Conservation (phyloP, 148 eudicot genomes). For the Vaccinium corymbosum region DNA sequence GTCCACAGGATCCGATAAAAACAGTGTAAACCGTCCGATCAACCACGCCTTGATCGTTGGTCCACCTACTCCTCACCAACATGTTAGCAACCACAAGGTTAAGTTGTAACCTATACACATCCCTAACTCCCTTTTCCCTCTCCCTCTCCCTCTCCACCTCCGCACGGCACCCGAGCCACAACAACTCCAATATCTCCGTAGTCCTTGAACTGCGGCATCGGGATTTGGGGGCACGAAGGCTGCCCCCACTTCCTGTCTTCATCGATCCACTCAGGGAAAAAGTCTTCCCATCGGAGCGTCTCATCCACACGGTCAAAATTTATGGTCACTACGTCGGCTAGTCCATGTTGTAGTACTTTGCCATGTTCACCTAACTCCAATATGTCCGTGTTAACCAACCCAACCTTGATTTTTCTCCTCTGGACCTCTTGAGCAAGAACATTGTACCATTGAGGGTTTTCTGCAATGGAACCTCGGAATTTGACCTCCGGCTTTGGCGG, state of each 20-base stretch:
- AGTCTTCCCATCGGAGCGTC: slow-evolving; percentile 35
- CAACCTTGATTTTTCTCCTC: slow-evolving; percentile 34
- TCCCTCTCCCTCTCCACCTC: background rate
- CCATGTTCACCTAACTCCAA: background rate
- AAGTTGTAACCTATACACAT: slow-evolving; percentile 61
- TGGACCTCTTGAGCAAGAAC: slow-evolving; percentile 16
- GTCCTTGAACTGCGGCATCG: slow-evolving; percentile 45
- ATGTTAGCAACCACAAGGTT: slow-evolving; percentile 55
- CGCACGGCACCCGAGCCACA: slow-evolving; percentile 55
- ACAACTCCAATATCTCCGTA: slow-evolving; percentile 46
- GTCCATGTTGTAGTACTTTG: background rate
- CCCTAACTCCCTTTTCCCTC: slow-evolving; percentile 38
- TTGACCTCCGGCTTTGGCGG: too few relatives aligned
- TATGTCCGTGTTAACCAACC: slow-evolving; percentile 43
- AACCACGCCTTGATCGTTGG: slow-evolving; percentile 14
- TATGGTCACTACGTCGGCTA: slow-evolving; percentile 26
- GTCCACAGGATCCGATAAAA: slow-evolving; percentile 50
- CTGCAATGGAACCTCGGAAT: background rate
- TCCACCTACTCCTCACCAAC: slow-evolving; percentile 24
- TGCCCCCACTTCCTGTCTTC: slow-evolving; percentile 26
- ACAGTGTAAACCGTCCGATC: slow-evolving; percentile 33
- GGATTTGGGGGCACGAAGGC: slow-evolving; percentile 49
- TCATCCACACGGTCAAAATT: slow-evolving; percentile 30
- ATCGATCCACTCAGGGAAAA: slow-evolving; percentile 63
- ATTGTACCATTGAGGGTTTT: slow-evolving; percentile 37